Evolutionary conservation across 129 eudicot species (phyloP), one percentile per base, ranked within the genome.

Genomic region (Arctium minus): DNA sequence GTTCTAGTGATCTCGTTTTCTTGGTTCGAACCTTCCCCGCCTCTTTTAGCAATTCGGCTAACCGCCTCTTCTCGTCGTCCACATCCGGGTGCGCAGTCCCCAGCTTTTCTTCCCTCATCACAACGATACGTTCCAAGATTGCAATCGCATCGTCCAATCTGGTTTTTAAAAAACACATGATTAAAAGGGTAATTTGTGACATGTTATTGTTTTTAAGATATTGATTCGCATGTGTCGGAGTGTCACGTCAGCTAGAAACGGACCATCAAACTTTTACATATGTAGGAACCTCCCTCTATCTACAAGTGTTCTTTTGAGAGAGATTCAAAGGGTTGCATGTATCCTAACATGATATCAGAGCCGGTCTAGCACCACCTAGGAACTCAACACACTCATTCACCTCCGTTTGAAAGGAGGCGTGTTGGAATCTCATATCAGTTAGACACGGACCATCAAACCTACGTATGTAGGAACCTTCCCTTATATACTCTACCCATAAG

Each of bases 1-100:
- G 88, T 85, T 89, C 96, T 13, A 93, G 69, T 74, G 97, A 93
- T 73, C 91, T 77, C 73, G 82, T 86, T 85, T 91, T 93, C 56
- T 84, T 85, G 42, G 83, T 84, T 71, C 97, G 84, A 75, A 75
- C 92, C 72, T 85, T 87, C 4, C 97, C 97, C 0, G 94, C 88
- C 76, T 93, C 97, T 79, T 91, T 91, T 72, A 93, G 71, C 85
- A 93, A 76, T 87, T 91, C 97, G 3, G 96, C 89, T 84, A 93
- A 71, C 84, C 97, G 88, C 89, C 89, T 93, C 81, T 89, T 93
- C 80, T 93, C 97, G 31, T 93, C 96, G 44, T 91, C 96, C 75
- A 91, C 96, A 9, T 93, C 97, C 1, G 96, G 96, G 86, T 93
- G 89, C 8, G 97, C 97, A 10, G 97, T 92, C 86, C 97, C 97